Percentiles rank a stretch among this genome's conserved stretches.
Evolutionary conservation across 805 yeast genomes (phyloP).

Genomic region (Saitoella complicata): DNA sequence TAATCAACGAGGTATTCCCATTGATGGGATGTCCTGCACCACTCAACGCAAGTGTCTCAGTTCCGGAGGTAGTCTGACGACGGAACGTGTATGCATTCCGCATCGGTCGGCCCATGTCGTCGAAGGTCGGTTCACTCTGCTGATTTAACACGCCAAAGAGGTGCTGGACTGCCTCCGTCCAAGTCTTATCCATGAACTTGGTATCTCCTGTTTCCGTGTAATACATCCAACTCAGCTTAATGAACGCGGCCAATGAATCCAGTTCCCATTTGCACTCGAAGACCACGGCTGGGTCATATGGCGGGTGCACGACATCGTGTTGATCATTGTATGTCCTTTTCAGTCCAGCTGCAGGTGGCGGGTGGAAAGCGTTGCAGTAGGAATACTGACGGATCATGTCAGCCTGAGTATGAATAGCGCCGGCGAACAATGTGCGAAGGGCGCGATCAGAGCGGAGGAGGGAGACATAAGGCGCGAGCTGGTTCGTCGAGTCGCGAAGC

Average conservation of each 20-base stretch:
- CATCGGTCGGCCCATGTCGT: conserved; percentile 28
- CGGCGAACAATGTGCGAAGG: conserved; percentile 40
- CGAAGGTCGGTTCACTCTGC: conserved; percentile 41
- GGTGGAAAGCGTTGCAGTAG: conserved; percentile 84
- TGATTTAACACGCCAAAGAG: conserved; percentile 32
- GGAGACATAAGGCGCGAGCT: conserved; percentile 57
- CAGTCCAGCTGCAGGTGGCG: conserved; percentile 39
- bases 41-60: conserved; percentile 63
- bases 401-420: conserved; percentile 73
- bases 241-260: conserved; percentile 70
- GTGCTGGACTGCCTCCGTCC: conserved; percentile 42
- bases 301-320: conserved; percentile 50
- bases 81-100: conserved; percentile 50
- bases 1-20: conserved; percentile 47
- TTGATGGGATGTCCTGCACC: conserved; percentile 81
- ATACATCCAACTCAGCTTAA: conserved; percentile 60
- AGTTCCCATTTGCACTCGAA: conserved; percentile 85
- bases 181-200: conserved; percentile 29
- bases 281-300: conserved; percentile 51
- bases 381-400: conserved; percentile 46
- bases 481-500: conserved; percentile 78
- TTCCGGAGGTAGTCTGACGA: conserved; percentile 55
- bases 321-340: conserved; percentile 12
- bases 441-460: conserved; percentile 35
- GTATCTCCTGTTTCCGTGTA: conserved; percentile 37